Percentiles rank a stretch among this genome's conserved stretches.
Evolutionary conservation across 2,329 filamentous ascomycete genomes (phyloP).

Genomic region (Stagonosporopsis vannaccii): DNA sequence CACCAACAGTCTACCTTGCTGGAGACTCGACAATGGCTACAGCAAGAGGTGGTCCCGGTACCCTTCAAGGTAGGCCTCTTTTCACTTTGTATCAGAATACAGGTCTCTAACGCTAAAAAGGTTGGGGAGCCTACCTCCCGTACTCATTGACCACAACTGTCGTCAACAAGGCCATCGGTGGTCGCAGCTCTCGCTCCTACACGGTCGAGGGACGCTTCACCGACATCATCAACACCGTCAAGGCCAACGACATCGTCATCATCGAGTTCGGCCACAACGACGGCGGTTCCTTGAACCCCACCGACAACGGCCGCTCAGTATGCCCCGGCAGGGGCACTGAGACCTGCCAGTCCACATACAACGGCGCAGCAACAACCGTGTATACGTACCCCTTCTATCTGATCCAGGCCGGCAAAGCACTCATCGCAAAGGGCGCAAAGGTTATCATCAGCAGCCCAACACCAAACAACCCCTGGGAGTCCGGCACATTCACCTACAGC

Average conservation of each 20-base stretch:
- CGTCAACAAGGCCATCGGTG: conserved; percentile 70
- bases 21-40: conserved; percentile 70
- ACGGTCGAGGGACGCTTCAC: conserved; percentile 71
- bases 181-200: conserved; percentile 71
- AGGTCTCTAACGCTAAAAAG: conserved; percentile 41
- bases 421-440: conserved; percentile 63
- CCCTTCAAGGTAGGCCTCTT: conserved; percentile 48
- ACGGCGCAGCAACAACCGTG: conserved; percentile 62
- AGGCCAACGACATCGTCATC: conserved; percentile 69
- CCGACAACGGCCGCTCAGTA: conserved; percentile 68
- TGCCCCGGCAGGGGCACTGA: conserved; percentile 64
- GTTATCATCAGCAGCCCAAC: conserved; percentile 67
- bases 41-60: conserved; percentile 50
- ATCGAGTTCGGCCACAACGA: conserved; percentile 80
- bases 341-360: conserved; percentile 61
- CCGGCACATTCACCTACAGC: conserved; percentile 58
- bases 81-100: background rate
- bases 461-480: conserved; percentile 70
- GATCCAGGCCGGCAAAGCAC: conserved; percentile 62
- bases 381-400: conserved; percentile 69
- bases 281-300: conserved; percentile 62
- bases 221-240: conserved; percentile 61
- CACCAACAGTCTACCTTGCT: conserved; percentile 61
- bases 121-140: conserved; percentile 69
- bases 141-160: conserved; percentile 61